Percentiles rank a stretch among this genome's conserved stretches.
These are phyloP conservation scores for Fusarium verticillioides DNA, from an alignment of 2,329 filamentous ascomycete species.

Conservation along the genomic window DNA sequence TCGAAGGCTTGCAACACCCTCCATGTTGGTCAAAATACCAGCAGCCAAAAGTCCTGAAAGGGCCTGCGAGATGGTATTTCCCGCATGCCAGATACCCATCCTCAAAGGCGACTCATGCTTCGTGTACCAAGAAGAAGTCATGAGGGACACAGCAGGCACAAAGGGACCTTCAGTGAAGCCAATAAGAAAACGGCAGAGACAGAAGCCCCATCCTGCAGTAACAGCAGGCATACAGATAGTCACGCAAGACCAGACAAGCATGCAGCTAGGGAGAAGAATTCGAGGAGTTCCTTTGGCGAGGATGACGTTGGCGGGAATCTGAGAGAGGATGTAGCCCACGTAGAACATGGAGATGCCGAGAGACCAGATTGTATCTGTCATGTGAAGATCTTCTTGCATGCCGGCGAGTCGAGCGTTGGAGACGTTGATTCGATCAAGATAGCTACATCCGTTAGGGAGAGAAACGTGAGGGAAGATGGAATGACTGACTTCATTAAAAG, in stretches of 20 bases:
- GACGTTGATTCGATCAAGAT: constrained; percentile 63
- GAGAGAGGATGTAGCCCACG: constrained; percentile 58
- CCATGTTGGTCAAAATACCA: constrained; percentile 57
- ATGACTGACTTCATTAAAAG: constrained; percentile 44
- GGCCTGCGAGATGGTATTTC: constrained; percentile 57
- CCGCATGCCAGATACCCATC: constrained; percentile 59
- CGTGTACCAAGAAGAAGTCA: constrained; percentile 60
- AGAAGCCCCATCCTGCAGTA: constrained; percentile 44
- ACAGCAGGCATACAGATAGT: constrained; percentile 58
- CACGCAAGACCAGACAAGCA: constrained; percentile 56
- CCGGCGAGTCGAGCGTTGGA: constrained; percentile 55
- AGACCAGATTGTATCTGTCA: constrained; percentile 52
- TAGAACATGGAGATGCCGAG: constrained; percentile 57
- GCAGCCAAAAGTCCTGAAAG: constrained; percentile 57
- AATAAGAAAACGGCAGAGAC: constrained; percentile 48
- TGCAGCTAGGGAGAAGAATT: constrained; percentile 51
- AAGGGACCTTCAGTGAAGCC: constrained; percentile 52
- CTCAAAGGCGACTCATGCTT: constrained; percentile 55
- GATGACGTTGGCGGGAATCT: constrained; percentile 59
- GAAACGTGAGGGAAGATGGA: fast-evolving
- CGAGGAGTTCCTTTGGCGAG: constrained; percentile 54
- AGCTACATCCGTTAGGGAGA: constrained; percentile 47
- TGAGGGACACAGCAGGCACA: constrained; percentile 57
- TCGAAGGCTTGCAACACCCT: constrained; percentile 48
- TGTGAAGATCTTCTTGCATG: constrained; percentile 50